Conservation (phyloP, 768 basidiomycete genomes). For the Serendipita sp. region DNA sequence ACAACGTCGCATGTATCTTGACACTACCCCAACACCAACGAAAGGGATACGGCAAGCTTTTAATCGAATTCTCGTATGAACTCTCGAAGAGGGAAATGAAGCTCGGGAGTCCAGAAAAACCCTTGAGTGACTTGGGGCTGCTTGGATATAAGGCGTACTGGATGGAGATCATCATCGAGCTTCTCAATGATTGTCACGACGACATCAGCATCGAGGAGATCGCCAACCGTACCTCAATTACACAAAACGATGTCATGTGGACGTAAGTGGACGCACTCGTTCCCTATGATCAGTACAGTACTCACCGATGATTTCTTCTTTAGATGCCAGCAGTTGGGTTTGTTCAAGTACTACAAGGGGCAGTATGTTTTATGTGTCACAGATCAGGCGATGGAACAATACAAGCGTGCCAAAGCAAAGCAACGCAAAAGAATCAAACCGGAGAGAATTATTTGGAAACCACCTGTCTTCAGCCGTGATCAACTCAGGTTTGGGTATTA, state of each 20-base stretch:
- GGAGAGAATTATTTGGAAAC: constrained; percentile 79
- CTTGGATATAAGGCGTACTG: constrained; percentile 91
- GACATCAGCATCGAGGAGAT: constrained; percentile 94
- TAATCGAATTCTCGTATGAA: constrained; percentile 98
- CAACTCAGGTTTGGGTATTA: constrained; percentile 61
- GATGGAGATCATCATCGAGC: constrained; percentile 90
- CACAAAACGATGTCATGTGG: constrained; percentile 93
- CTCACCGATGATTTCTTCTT: constrained; percentile 5
- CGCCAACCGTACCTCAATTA: constrained; percentile 87
- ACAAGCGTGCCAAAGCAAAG: constrained; percentile 72
- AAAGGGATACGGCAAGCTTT: constrained; percentile 82
- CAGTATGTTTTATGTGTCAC: constrained; percentile 87
- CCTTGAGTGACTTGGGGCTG: constrained; percentile 84
- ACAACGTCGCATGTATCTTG: constrained; percentile 97
- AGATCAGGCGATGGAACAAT: constrained; percentile 78
- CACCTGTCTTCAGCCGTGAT: constrained; percentile 81
- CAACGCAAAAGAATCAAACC: constrained; percentile 63
- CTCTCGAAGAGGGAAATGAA: constrained; percentile 93
- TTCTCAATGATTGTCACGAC: constrained; percentile 51
- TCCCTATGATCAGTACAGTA: neutral
- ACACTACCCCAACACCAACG: constrained; percentile 98
- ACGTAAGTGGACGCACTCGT: constrained; percentile 46
- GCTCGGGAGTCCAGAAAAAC: constrained; percentile 94
- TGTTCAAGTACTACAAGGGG: constrained; percentile 94
- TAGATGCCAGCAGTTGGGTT: constrained; percentile 84